These are phyloP conservation scores for Dryadomyces quercivorus DNA, from an alignment of 2,329 filamentous ascomycete species.

Conservation along the genomic window DNA sequence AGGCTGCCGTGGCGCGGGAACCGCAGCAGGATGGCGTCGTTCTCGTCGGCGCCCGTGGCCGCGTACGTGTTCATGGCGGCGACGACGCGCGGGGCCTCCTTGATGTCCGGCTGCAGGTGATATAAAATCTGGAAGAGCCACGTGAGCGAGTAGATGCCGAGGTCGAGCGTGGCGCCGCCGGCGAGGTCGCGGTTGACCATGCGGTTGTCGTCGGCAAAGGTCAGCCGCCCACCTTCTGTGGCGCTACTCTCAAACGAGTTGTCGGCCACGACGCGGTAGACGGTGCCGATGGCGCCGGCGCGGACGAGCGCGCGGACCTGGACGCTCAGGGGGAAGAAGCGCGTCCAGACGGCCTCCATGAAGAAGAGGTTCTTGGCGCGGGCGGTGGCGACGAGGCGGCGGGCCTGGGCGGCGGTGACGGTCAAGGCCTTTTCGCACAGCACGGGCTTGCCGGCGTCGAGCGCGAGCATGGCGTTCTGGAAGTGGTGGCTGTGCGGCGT, in stretches of 20 bases:
- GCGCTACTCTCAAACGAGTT: slow-evolving; percentile 48
- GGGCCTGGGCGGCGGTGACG: slow-evolving; percentile 66
- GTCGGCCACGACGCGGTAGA: slow-evolving; percentile 49
- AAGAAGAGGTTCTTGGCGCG: slow-evolving; percentile 61
- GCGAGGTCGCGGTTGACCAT: slow-evolving; percentile 77
- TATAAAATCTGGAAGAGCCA: slow-evolving; percentile 89
- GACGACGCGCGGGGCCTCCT: slow-evolving; percentile 56
- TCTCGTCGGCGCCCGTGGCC: slow-evolving; percentile 62
- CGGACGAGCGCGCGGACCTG: slow-evolving; percentile 55
- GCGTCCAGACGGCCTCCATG: slow-evolving; percentile 85
- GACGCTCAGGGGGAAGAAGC: slow-evolving; percentile 76
- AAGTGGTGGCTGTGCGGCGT: slow-evolving; percentile 91
- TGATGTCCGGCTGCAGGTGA: slow-evolving; percentile 56
- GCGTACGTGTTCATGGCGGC: slow-evolving; percentile 59
- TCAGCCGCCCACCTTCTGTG: slow-evolving; percentile 29
- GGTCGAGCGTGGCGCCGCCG: slow-evolving; percentile 69
- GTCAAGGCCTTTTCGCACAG: slow-evolving; percentile 88
- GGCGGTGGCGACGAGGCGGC: slow-evolving; percentile 59
- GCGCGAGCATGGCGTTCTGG: slow-evolving; percentile 75
- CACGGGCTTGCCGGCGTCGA: slow-evolving; percentile 76
- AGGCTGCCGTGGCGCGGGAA: slow-evolving; percentile 60
- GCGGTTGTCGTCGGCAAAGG: slow-evolving; percentile 50
- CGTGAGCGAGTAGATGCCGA: slow-evolving; percentile 80
- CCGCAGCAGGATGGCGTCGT: slow-evolving; percentile 62
- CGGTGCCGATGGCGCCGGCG: slow-evolving; percentile 42